Base-by-base conservation (phyloP, 768 basidiomycete species). In the Clavaria fumosa region DNA sequence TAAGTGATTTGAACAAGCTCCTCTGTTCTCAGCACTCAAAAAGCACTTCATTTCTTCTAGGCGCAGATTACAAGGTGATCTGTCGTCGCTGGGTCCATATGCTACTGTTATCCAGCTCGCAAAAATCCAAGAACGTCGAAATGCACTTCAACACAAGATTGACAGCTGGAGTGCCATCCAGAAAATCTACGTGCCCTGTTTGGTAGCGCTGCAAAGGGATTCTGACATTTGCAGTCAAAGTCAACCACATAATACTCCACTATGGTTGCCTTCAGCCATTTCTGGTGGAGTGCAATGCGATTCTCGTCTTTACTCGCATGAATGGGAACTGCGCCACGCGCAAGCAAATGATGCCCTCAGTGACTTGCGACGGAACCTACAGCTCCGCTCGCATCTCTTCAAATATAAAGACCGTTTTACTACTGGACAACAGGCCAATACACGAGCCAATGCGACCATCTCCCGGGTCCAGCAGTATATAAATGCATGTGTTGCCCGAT, bases 291-390 rank as follows among this genome's bases (percentile, higher is more conserved):
- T 17, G 23, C n/a, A 33, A 45, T 30, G 31, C 26, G 11, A 43
- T 39, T 27, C 23, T 30, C 12, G 14, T 28, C n/a, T 7, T 17
- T 12, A 31, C 9, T 28, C 14, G 26, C 14, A 34, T 19, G 53
- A 49, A 31, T 14, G 3, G 1, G 31, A 42, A 2, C 38, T 55
- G 6, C 38, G 48, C 0, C 20, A 37, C 14, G 51, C 49, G 1
- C 45, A 48, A 14, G 47, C 44, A 22, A 36, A 50, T 23, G 49
- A 55, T 31, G 42, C 47, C 7, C 42, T 55, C 1, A 34, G 20
- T n/a, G 46, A 47, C 15, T 37, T 53, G 15, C 45, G 46, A 4
- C 40, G 39, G 6, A 42, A 39, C 14, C 26, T 28, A 9, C 26
- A 14, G 9, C 14, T 28, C 14, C 26, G 26, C 14, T 28, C 26